A percentile compares a stretch with the other conserved stretches of the same genome.
Conservation (phyloP, 2,329 filamentous ascomycete genomes). For the Sporothrix inflata region DNA sequence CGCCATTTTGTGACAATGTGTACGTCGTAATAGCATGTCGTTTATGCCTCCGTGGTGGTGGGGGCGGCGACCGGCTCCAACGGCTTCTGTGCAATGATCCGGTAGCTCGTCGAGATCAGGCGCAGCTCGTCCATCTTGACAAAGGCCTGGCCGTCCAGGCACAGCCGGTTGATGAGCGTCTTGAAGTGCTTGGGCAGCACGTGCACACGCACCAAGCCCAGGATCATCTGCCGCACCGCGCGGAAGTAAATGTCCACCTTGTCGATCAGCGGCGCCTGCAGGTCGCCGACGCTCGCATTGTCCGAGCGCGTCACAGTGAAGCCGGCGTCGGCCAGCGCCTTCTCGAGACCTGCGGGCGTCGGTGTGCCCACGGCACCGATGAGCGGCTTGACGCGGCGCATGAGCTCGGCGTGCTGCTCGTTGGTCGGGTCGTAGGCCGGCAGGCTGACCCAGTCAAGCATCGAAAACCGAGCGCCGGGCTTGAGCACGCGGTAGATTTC, state of each 20-base stretch:
- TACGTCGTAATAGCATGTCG: background rate
- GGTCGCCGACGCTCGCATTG: constrained; percentile 55
- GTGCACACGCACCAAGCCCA: constrained; percentile 52
- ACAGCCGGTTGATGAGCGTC: constrained; percentile 56
- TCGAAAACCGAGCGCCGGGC: constrained; percentile 54
- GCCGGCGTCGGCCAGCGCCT: constrained; percentile 50
- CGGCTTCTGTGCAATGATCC: constrained; percentile 55
- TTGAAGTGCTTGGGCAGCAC: constrained; percentile 56
- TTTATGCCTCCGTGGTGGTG: background rate
- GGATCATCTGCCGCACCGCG: constrained; percentile 52
- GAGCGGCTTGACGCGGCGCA: constrained; percentile 58
- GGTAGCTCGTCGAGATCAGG: constrained; percentile 56
- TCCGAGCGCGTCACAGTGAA: constrained; percentile 53
- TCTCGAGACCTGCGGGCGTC: constrained; percentile 52
- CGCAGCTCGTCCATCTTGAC: constrained; percentile 60
- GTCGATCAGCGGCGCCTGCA: constrained; percentile 57
- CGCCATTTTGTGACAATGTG: background rate
- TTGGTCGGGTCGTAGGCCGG: constrained; percentile 53
- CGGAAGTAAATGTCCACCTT: constrained; percentile 60
- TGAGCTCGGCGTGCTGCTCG: constrained; percentile 53
- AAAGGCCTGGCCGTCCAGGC: constrained; percentile 57
- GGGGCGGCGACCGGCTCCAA: background rate
- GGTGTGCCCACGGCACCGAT: constrained; percentile 60
- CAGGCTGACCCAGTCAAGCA: constrained; percentile 58
- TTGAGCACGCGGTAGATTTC: constrained; percentile 55